These are phyloP conservation scores for Talaromyces proteolyticus DNA, from an alignment of 495 filamentous ascomycete genomes.

Conservation along the genomic window DNA sequence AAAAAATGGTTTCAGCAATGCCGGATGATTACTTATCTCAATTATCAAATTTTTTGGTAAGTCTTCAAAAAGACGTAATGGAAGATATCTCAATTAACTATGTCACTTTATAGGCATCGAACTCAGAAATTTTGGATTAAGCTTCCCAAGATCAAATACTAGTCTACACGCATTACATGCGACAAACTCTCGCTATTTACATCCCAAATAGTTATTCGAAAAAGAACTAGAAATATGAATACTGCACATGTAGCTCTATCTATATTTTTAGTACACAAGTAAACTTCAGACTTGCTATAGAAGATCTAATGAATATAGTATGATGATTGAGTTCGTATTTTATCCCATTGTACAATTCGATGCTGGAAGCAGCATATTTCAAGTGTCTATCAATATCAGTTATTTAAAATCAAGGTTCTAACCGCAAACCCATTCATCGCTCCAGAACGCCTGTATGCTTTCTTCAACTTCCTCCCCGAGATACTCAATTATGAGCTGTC, in stretches of 20 bases:
- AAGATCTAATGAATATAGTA: too few relatives aligned
- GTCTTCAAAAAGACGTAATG: background rate
- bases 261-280: too few relatives aligned
- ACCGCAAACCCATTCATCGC: slow-evolving; percentile 23
- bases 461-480: slow-evolving; percentile 22
- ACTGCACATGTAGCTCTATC: too few relatives aligned
- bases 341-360: too few relatives aligned
- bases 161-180: too few relatives aligned
- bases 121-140: background rate
- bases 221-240: background rate
- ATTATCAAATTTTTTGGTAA: background rate
- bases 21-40: background rate
- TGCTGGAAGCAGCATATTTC: too few relatives aligned
- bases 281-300: too few relatives aligned
- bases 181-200: too few relatives aligned
- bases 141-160: background rate
- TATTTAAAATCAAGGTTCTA: too few relatives aligned
- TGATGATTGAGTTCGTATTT: too few relatives aligned
- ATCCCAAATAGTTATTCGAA: background rate
- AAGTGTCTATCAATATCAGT: too few relatives aligned
- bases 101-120: background rate
- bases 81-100: background rate
- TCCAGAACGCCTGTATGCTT: slow-evolving; percentile 40
- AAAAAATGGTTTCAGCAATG: background rate
- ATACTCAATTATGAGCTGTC: slow-evolving; percentile 25